A percentile compares a stretch with the other conserved stretches of the same genome.
These are phyloP conservation scores for Termitomyces sp. DNA, from an alignment of 768 basidiomycete genomes.

Conservation along the genomic window DNA sequence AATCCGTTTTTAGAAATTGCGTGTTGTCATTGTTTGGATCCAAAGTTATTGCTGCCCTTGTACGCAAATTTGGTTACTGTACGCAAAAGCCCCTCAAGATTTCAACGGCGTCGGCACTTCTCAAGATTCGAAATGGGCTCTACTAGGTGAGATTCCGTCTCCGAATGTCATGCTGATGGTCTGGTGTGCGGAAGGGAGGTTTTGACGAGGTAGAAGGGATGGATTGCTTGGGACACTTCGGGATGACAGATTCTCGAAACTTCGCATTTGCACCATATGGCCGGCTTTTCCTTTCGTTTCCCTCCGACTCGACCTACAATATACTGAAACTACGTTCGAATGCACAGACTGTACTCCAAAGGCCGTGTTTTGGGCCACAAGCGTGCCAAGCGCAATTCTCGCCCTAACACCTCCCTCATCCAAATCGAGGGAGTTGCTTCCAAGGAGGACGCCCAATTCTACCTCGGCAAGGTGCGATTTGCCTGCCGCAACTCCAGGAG, in stretches of 20 bases:
- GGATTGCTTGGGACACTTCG: conserved; percentile 33
- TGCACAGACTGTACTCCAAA: conserved; percentile 84
- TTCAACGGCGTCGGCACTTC: conserved; percentile 40
- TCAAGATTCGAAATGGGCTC: conserved; percentile 69
- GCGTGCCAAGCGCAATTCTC: conserved; percentile 94
- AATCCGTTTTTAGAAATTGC: not conserved
- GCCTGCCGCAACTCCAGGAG: not conserved
- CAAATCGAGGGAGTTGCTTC: conserved; percentile 95
- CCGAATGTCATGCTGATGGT: conserved; percentile 15
- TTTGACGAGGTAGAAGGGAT: conserved; percentile 27
- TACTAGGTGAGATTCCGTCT: conserved; percentile 58
- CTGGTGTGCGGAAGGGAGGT: conserved; percentile 4
- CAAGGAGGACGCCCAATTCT: conserved; percentile 95
- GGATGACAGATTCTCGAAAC: conserved; percentile 15
- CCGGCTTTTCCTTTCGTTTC: conserved; percentile 1
- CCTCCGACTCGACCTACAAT: not conserved
- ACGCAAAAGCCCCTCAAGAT: conserved; percentile 32
- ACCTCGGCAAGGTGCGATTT: conserved; percentile 89
- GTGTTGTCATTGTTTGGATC: conserved; percentile 29
- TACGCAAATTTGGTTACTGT: conserved; percentile 19
- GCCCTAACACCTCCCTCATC: conserved; percentile 93
- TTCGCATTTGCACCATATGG: not conserved
- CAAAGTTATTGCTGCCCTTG: conserved; percentile 17
- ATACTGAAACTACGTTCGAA: conserved; percentile 14
- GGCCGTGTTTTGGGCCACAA: conserved; percentile 98